A percentile compares a stretch with the other conserved stretches of the same genome.
Evolutionary conservation across 2,329 filamentous ascomycete genomes (phyloP).

Genomic region (Esteya vermicola): DNA sequence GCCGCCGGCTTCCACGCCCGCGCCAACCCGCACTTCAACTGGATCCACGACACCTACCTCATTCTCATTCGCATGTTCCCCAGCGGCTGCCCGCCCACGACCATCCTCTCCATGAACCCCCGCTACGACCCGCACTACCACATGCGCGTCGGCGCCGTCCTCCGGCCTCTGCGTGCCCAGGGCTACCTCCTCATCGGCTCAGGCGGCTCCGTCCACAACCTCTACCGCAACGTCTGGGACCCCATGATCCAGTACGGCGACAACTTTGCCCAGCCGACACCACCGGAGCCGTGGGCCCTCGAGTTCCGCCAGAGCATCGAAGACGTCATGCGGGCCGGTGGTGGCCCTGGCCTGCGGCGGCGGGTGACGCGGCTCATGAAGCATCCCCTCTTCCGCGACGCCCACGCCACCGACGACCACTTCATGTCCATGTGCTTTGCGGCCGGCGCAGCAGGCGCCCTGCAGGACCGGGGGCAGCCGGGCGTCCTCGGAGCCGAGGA

Average conservation of each 20-base stretch:
- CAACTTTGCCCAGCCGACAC: constrained; percentile 44
- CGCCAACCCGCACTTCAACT: constrained; percentile 44
- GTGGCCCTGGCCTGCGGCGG: constrained; percentile 37
- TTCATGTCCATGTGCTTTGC: constrained; percentile 54
- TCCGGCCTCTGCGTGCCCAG: constrained; percentile 40
- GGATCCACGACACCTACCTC: constrained; percentile 60
- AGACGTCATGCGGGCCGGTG: constrained; percentile 32
- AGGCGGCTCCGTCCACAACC: constrained; percentile 54
- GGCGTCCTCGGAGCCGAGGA: constrained; percentile 39
- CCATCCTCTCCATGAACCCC: constrained; percentile 29
- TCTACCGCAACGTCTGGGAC: constrained; percentile 52
- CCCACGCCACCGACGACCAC: constrained; percentile 57
- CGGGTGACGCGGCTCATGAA: constrained; percentile 52
- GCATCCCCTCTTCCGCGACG: constrained; percentile 49
- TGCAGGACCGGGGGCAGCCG: constrained; percentile 26
- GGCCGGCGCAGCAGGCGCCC: constrained; percentile 37
- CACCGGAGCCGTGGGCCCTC: constrained; percentile 45
- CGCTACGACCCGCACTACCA: constrained; percentile 26
- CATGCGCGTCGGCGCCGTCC: constrained; percentile 38
- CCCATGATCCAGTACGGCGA: constrained; percentile 50
- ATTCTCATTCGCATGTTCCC: constrained; percentile 60
- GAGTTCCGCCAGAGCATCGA: constrained; percentile 53
- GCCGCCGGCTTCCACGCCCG: constrained; percentile 37
- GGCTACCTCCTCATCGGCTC: constrained; percentile 37
- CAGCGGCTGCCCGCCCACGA: constrained; percentile 47